These are phyloP conservation scores for Verticillium klebahnii DNA, from an alignment of 2,329 filamentous ascomycete species.

Conservation along the genomic window DNA sequence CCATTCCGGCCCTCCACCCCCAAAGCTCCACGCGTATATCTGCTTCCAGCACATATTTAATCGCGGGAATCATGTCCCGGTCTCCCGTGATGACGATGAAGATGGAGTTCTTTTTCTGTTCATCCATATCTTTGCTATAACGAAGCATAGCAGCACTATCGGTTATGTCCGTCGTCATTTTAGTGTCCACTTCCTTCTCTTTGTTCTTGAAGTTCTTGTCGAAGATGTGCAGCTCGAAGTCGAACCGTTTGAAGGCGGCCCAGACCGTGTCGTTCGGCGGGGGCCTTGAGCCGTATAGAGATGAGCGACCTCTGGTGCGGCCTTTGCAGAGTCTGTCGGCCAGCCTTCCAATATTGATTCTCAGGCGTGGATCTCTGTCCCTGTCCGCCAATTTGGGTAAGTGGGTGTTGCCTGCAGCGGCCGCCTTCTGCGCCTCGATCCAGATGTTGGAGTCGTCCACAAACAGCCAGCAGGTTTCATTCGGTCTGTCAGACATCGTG, in stretches of 20 bases:
- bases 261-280: slow-evolving; percentile 19
- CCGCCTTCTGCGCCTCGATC: slow-evolving; percentile 18
- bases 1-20: slow-evolving; percentile 17
- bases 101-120: slow-evolving; percentile 4
- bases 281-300: slow-evolving; percentile 19
- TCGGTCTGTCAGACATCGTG: slow-evolving; percentile 1
- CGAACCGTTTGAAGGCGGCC: slow-evolving; percentile 10
- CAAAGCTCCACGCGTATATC: slow-evolving; percentile 20
- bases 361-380: slow-evolving; percentile 15
- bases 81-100: slow-evolving; percentile 20
- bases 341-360: slow-evolving; percentile 15
- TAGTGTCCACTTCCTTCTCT: slow-evolving; percentile 21
- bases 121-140: no score
- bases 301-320: slow-evolving; percentile 12
- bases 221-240: slow-evolving; percentile 15
- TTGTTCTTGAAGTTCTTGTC: slow-evolving; percentile 12
- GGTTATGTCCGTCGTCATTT: slow-evolving; percentile 16
- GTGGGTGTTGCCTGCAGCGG: slow-evolving; percentile 13
- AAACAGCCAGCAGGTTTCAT: slow-evolving; percentile 16
- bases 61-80: slow-evolving; percentile 18
- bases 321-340: slow-evolving; percentile 10
- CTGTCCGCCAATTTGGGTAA: slow-evolving; percentile 16
- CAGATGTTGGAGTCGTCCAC: slow-evolving; percentile 19
- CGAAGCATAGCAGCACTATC: slow-evolving; percentile 5
- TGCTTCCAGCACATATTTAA: slow-evolving; percentile 11